Conservation (phyloP, 1,139 yeast species). For the Geotrichum macrosporum region DNA sequence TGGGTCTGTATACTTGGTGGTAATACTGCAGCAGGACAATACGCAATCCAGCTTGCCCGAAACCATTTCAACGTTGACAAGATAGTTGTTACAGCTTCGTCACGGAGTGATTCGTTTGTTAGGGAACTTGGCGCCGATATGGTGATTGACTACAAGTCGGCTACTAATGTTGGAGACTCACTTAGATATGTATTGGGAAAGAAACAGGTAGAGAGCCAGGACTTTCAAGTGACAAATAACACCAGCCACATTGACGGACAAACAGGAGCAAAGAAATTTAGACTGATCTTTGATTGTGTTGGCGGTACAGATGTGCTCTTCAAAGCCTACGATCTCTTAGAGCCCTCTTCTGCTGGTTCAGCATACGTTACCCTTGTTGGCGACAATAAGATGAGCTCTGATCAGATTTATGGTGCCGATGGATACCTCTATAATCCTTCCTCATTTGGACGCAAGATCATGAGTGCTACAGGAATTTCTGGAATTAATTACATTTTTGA, state of each 20-base stretch:
- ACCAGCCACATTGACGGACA: not conserved
- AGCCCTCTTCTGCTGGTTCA: constrained; percentile 42
- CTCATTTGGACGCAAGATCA: constrained; percentile 34
- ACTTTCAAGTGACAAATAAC: constrained; percentile 13
- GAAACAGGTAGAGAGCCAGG: constrained; percentile 16
- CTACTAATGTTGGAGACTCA: constrained; percentile 22
- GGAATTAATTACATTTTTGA: constrained; percentile 37
- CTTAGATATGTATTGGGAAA: constrained; percentile 16
- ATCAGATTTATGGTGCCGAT: constrained; percentile 27
- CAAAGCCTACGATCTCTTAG: constrained; percentile 37
- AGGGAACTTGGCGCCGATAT: constrained; percentile 50
- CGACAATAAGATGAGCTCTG: constrained; percentile 38
- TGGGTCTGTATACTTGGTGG: constrained; percentile 65
- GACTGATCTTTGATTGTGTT: constrained; percentile 21
- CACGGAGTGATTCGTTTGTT: constrained; percentile 42
- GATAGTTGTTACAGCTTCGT: constrained; percentile 42
- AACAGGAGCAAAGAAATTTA: constrained; percentile 13
- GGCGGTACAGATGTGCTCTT: constrained; percentile 35
- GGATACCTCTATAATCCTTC: constrained; percentile 29
- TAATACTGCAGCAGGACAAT: constrained; percentile 66
- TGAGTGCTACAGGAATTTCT: constrained; percentile 29
- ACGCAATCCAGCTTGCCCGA: constrained; percentile 55
- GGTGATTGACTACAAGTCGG: constrained; percentile 49
- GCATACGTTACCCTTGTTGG: constrained; percentile 52
- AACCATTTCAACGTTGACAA: constrained; percentile 41